Percentiles rank a stretch among this genome's conserved stretches.
Evolutionary conservation across 148 eudicot species (phyloP).

Genomic region (Rhododendron mucronatum): DNA sequence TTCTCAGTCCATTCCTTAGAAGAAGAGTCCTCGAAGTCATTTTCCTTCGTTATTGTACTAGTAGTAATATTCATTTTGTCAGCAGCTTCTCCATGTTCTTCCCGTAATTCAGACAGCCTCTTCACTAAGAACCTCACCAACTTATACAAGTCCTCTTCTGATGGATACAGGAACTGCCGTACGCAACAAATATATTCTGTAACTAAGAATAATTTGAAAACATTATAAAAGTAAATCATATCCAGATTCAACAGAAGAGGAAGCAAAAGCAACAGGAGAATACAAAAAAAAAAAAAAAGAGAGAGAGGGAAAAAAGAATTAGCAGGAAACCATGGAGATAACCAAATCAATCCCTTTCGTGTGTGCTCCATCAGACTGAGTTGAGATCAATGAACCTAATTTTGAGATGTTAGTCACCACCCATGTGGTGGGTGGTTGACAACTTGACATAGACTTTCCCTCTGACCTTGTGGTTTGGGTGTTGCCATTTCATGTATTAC

Average conservation of each 20-base stretch:
- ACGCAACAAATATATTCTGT: conserved; percentile 35
- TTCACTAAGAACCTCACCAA: conserved; percentile 49
- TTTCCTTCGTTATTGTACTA: conserved; percentile 9
- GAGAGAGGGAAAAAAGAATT: neutral
- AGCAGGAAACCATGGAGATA: neutral
- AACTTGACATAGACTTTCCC: too few relatives aligned
- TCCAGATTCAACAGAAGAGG: neutral
- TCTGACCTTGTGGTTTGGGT: too few relatives aligned
- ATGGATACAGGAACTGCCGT: conserved; percentile 60
- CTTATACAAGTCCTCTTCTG: conserved; percentile 54
- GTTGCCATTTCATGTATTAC: too few relatives aligned
- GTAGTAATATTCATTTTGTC: conserved; percentile 5
- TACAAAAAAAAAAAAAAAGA: neutral
- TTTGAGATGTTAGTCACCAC: too few relatives aligned
- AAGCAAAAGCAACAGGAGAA: neutral
- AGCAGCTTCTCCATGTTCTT: conserved; percentile 22
- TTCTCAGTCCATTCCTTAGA: conserved; percentile 8
- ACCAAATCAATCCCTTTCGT: neutral
- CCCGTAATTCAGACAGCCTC: conserved; percentile 46
- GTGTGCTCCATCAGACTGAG: too few relatives aligned
- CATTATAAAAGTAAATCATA: conserved; percentile 14
- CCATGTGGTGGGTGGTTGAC: too few relatives aligned
- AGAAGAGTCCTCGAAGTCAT: conserved; percentile 6
- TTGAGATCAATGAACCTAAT: too few relatives aligned
- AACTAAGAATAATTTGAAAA: conserved; percentile 22